Evolutionary conservation across 306 rosid species (phyloP).

Genomic region (Myrica gale): DNA sequence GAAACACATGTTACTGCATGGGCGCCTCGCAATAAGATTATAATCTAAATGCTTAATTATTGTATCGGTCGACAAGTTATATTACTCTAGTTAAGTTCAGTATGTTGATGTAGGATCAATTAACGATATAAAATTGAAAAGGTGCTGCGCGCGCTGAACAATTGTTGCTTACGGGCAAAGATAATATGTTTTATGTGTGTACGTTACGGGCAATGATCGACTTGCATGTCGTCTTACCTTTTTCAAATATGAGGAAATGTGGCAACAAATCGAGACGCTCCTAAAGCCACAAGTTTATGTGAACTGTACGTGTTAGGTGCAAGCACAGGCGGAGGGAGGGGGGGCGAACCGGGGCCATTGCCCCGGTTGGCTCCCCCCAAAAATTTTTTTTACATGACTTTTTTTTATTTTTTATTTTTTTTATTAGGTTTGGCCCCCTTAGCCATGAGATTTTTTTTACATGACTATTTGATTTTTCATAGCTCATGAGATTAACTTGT

Average conservation of each 20-base stretch:
- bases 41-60: not conserved
- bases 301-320: conserved; percentile 31
- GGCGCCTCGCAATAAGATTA: not conserved
- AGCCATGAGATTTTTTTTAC: too few relatives aligned
- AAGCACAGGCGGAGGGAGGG: too few relatives aligned
- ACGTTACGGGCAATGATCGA: not conserved
- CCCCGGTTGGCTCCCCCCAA: too few relatives aligned
- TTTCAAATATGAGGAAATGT: conserved; percentile 30
- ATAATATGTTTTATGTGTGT: conserved; percentile 2
- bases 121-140: not conserved
- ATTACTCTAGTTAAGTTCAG: not conserved
- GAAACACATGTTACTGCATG: not conserved
- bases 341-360: too few relatives aligned
- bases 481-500: too few relatives aligned
- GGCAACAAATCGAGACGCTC: conserved; percentile 13
- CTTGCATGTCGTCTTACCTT: conserved; percentile 30
- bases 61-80: not conserved
- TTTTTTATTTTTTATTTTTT: too few relatives aligned
- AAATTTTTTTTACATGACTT: too few relatives aligned
- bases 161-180: conserved; percentile 42
- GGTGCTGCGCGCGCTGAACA: conserved; percentile 5
- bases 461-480: too few relatives aligned
- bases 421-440: too few relatives aligned
- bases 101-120: not conserved
- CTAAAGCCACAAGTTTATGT: conserved; percentile 63